Conservation (phyloP, 805 yeast species). For the Saturnispora sekii region DNA sequence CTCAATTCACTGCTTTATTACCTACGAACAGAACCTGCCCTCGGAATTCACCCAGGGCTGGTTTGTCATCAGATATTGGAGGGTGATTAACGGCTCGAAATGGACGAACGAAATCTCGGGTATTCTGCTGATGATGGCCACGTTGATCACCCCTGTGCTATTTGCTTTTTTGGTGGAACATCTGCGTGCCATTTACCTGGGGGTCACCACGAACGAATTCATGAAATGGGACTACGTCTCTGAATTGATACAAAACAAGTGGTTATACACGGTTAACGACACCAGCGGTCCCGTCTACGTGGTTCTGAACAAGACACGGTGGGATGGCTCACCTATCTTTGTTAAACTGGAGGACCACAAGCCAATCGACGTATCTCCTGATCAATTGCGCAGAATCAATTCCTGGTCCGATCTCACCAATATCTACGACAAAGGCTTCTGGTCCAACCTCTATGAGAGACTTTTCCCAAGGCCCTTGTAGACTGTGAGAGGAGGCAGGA, state of each 20-base stretch:
- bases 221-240: constrained; percentile 46
- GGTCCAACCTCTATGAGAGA: constrained; percentile 30
- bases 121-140: constrained; percentile 31
- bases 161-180: constrained; percentile 32
- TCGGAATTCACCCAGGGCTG: constrained; percentile 8
- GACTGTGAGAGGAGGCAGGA: background rate
- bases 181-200: constrained; percentile 39
- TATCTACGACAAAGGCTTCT: constrained; percentile 42
- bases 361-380: constrained; percentile 1
- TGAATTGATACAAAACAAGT: constrained; percentile 24
- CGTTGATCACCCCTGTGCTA: constrained; percentile 30
- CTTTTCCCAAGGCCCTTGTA: constrained; percentile 16
- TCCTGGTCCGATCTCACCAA: constrained; percentile 30
- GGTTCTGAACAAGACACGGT: constrained; percentile 1
- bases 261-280: constrained; percentile 22
- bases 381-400: constrained; percentile 9
- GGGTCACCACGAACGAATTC: constrained; percentile 48
- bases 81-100: constrained; percentile 22
- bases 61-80: constrained; percentile 16
- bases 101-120: constrained; percentile 33
- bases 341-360: constrained; percentile 8
- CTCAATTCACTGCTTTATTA: constrained; percentile 15
- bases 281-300: background rate
- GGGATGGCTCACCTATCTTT: constrained; percentile 8
- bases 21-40: background rate